Percentiles rank a stretch among this genome's conserved stretches.
These are phyloP conservation scores for Xerocomus potaroensis DNA, from an alignment of 768 basidiomycete genomes.

Conservation along the genomic window DNA sequence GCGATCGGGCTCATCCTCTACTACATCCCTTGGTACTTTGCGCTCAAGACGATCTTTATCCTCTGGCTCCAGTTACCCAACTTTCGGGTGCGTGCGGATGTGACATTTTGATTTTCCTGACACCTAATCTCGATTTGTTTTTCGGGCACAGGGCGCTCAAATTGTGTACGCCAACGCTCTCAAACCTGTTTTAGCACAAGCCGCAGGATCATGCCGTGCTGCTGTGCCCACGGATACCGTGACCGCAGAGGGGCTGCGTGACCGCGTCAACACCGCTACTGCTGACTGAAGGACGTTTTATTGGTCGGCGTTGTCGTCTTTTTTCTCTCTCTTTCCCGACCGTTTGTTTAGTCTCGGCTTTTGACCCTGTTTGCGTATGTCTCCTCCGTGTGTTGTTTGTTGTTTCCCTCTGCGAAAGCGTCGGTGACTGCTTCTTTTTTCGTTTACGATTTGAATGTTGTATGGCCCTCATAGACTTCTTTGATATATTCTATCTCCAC, in stretches of 20 bases:
- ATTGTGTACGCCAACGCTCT: constrained; percentile 69
- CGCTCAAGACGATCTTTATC: constrained; percentile 87
- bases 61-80: constrained; percentile 88
- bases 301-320: not conserved
- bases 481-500: not conserved
- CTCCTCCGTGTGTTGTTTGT: not conserved
- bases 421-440: constrained; percentile 10
- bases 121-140: not conserved
- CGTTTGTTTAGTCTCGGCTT: not conserved
- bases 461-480: constrained; percentile 22
- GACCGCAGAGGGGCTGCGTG: constrained; percentile 44
- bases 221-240: constrained; percentile 49
- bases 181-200: constrained; percentile 74
- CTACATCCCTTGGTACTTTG: constrained; percentile 93
- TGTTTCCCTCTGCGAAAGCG: constrained; percentile 2
- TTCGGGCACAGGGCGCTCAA: constrained; percentile 71
- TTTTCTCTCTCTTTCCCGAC: not conserved
- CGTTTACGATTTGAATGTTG: constrained; percentile 17
- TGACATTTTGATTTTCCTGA: not conserved
- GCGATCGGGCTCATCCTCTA: constrained; percentile 81
- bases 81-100: constrained; percentile 60
- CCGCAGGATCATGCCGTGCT: constrained; percentile 41
- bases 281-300: constrained; percentile 33
- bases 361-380: not conserved
- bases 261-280: constrained; percentile 39